These are phyloP conservation scores for Williopsis jadinii DNA, from an alignment of 1,139 yeast genomes.

Conservation along the genomic window DNA sequence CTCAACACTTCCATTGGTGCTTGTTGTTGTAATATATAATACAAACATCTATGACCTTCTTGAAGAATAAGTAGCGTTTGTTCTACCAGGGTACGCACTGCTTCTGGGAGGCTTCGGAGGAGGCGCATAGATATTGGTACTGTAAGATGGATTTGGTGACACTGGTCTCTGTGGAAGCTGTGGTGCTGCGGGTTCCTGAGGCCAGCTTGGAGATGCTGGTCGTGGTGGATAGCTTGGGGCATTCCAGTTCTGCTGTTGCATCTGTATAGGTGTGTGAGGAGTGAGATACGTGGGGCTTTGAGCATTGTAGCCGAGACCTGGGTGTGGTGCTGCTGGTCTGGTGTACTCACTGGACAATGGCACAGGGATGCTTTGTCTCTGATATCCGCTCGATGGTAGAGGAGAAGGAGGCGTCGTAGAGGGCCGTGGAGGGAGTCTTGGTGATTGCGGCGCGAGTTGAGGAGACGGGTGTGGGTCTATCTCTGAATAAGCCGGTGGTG, in stretches of 20 bases:
- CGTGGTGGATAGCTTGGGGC: not conserved
- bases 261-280: too few relatives aligned
- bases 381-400: too few relatives aligned
- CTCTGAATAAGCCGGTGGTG: constrained; percentile 15
- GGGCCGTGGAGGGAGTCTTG: constrained; percentile 2
- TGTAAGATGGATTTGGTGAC: too few relatives aligned
- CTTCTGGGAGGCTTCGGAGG: not conserved
- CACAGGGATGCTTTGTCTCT: too few relatives aligned
- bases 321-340: too few relatives aligned
- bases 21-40: not conserved
- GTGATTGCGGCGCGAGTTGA: not conserved
- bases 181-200: not conserved
- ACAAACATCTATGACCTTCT: not conserved
- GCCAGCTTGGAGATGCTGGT: not conserved
- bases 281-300: too few relatives aligned
- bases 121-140: not conserved
- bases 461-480: constrained; percentile 8
- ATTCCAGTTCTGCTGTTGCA: too few relatives aligned
- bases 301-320: too few relatives aligned
- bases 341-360: too few relatives aligned
- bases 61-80: constrained; percentile 1
- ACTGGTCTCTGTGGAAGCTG: not conserved
- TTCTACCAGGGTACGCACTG: constrained; percentile 1
- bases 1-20: not conserved
- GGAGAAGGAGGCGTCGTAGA: not conserved